Base-by-base conservation (phyloP, 208 protist species). In the Crithidia expoeki region DNA sequence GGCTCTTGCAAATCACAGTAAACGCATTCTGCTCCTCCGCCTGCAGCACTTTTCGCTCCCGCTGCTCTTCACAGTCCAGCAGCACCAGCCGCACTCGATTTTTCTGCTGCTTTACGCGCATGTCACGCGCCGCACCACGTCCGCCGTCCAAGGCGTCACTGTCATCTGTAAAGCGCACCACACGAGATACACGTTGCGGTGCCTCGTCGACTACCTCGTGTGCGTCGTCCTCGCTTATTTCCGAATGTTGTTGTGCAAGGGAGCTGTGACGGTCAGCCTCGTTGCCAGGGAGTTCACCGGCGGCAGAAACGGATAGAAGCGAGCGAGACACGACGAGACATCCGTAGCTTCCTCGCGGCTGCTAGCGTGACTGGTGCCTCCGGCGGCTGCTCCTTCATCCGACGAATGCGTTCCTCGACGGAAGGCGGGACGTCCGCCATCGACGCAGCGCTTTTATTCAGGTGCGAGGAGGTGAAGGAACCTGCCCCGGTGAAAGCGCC, bases 41-140 rank as follows among this genome's bases (percentile, higher is more conserved):
- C 2, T 46, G 36, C 14, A 62, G 16, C 10, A 42, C 19, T 38
- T 68, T 66, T 4, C 72, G 56, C 30, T 44, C 25, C 10, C 59
- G 72, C 59, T 67, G 72, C 70, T 75, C 70, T 44, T 75, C 19
- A 7, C 70, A 75, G 25, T 68, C 51, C 30, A 75, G 44, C 46
- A 75, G 53, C 34, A 68, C 30, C 6, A 40, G 2, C 28, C 47
- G 70, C 53, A 64, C 61, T n/a, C 70, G 60, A 68, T 25, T 27
- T 1, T 50, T 46, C 40, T 75, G 70, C 33, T 38, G 61, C 7
- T 19, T 23, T 14, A 68, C 42, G 19, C 61, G 70, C 14, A 32
- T 23, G 27, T 68, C 59, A 16, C 61, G 59, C 27, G 46, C 52
- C 2, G 61, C 50, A 27, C 61, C 52, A 9, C 70, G 70, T 27